These are phyloP conservation scores for Cornus suecica DNA, from an alignment of 148 eudicot species.

Conservation along the genomic window DNA sequence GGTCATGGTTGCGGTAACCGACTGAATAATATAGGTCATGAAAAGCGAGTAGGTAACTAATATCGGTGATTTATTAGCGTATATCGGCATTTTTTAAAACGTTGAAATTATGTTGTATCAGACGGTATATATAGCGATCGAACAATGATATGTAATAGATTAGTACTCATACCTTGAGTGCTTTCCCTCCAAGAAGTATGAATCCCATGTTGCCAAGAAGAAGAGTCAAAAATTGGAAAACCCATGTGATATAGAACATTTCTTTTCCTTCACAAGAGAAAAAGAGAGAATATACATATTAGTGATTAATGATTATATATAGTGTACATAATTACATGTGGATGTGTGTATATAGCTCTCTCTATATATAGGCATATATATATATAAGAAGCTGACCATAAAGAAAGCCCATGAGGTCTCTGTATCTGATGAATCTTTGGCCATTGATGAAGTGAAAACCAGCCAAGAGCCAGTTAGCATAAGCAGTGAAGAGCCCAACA, in stretches of 20 bases:
- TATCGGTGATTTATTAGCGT: too few species aligned
- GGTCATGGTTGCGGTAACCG: too few species aligned
- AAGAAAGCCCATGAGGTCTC: conserved; percentile 55
- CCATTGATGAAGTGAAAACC: conserved; percentile 53
- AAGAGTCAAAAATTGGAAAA: conserved; percentile 39
- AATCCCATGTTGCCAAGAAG: conserved; percentile 57
- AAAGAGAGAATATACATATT: neutral
- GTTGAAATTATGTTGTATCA: too few species aligned
- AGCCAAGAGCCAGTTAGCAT: conserved; percentile 56
- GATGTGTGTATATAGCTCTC: neutral
- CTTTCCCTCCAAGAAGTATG: conserved; percentile 67
- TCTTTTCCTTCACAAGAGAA: conserved; percentile 36
- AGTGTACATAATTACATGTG: neutral
- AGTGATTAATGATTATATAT: neutral
- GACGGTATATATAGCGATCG: too few species aligned
- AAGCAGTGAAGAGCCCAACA: conserved; percentile 40
- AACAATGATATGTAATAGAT: too few species aligned
- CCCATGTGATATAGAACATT: conserved; percentile 53
- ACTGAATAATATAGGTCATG: too few species aligned
- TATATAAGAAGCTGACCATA: conserved; percentile 32
- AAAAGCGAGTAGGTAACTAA: too few species aligned
- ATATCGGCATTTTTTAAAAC: too few species aligned
- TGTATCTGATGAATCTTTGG: conserved; percentile 57
- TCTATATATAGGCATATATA: neutral
- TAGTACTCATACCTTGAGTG: conserved; percentile 48